Evolutionary conservation across 305 asterid species (phyloP).

Genomic region (Plantago coronopus): DNA sequence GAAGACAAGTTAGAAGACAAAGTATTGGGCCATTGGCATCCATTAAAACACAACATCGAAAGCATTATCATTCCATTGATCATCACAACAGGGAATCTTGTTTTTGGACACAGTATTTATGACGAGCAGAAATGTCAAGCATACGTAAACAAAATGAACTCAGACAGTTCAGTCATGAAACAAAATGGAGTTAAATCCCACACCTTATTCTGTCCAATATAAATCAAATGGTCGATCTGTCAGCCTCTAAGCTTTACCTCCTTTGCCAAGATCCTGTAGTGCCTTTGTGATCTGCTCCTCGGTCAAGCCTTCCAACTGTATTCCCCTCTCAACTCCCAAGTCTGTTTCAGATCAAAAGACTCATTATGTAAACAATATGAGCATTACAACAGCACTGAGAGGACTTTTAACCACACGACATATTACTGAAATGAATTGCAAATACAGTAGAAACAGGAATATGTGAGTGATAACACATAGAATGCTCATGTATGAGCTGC

Average conservation of each 20-base stretch:
- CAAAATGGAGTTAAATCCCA: conserved; percentile 19
- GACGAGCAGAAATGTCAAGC: neutral
- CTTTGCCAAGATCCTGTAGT: conserved; percentile 75
- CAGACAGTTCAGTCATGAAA: conserved; percentile 13
- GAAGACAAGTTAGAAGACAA: neutral
- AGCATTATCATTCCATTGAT: conserved; percentile 1
- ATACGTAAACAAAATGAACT: conserved; percentile 7
- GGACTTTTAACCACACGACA: too few species aligned
- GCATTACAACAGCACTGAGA: neutral
- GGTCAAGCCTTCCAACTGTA: conserved; percentile 65
- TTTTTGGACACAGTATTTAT: conserved; percentile 3
- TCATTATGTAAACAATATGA: neutral
- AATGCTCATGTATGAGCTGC: neutral
- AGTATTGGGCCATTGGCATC: neutral
- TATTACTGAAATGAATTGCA: too few species aligned
- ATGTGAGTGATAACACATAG: neutral
- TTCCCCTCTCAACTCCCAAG: conserved; percentile 81
- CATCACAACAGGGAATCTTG: conserved; percentile 1
- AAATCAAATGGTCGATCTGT: conserved; percentile 23
- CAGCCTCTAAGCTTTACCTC: conserved; percentile 47
- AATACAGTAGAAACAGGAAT: too few species aligned
- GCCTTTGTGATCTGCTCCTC: conserved; percentile 84
- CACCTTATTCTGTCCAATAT: conserved; percentile 29
- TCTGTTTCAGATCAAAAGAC: conserved; percentile 39
- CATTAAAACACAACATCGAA: neutral